Conservation (phyloP, 768 basidiomycete genomes). For the Calocybe gangraenosa region DNA sequence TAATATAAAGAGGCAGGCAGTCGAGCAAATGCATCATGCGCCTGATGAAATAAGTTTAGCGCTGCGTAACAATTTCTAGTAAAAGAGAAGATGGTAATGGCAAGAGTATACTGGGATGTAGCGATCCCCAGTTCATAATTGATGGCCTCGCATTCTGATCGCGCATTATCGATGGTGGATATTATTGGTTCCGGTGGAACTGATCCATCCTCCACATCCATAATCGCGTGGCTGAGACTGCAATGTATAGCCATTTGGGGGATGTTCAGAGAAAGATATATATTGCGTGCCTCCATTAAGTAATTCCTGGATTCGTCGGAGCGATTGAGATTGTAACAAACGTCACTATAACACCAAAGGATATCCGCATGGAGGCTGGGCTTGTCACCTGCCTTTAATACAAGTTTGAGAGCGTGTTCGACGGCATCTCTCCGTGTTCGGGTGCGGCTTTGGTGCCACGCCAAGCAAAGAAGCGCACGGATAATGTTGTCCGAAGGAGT, state of each 20-base stretch:
- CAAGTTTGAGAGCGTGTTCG: constrained; percentile 8
- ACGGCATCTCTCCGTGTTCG: constrained; percentile 14
- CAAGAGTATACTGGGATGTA: background rate
- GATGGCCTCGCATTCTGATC: background rate
- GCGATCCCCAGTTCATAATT: background rate
- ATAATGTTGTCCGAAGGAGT: constrained; percentile 2
- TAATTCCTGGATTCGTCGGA: background rate
- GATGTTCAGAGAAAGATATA: background rate
- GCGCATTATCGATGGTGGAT: background rate
- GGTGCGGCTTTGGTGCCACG: constrained; percentile 13
- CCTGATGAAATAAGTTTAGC: too few species aligned
- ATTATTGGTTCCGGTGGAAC: too few species aligned
- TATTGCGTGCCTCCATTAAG: background rate
- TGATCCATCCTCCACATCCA: background rate
- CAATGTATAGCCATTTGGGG: background rate
- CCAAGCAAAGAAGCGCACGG: constrained; percentile 16
- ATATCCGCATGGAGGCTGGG: background rate
- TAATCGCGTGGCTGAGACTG: background rate
- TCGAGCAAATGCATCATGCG: too few species aligned
- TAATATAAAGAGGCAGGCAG: too few species aligned
- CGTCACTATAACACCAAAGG: background rate
- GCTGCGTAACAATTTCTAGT: background rate
- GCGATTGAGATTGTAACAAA: background rate
- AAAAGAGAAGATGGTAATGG: too few species aligned
- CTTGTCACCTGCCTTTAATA: background rate